Evolutionary conservation across 1,284 basidiomycete genomes (phyloP).

Genomic region (Apiotrichum veenhuisii): DNA sequence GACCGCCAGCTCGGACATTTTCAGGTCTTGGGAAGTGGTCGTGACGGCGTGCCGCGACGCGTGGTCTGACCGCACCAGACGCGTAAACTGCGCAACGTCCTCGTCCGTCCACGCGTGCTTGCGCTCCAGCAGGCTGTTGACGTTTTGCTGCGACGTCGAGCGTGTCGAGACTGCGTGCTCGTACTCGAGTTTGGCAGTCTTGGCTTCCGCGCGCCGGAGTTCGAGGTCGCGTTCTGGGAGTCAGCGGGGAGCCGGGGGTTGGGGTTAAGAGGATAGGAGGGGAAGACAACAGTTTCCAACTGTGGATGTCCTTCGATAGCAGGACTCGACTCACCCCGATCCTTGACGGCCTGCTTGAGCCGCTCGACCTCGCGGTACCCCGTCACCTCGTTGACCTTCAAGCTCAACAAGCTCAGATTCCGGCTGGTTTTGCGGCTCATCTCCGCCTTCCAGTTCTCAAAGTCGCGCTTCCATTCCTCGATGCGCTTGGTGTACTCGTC

Average conservation of each 20-base stretch:
- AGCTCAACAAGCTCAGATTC: constrained; percentile 67
- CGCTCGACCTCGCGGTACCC: constrained; percentile 86
- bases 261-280: no score
- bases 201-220: constrained; percentile 60
- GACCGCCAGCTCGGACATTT: constrained; percentile 67
- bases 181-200: constrained; percentile 67
- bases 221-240: constrained; percentile 41
- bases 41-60: constrained; percentile 71
- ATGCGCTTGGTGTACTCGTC: constrained; percentile 9
- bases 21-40: constrained; percentile 62
- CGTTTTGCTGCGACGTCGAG: constrained; percentile 75
- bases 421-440: constrained; percentile 33
- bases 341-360: constrained; percentile 56
- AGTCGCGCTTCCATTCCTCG: neutral
- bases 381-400: constrained; percentile 75
- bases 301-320: no score
- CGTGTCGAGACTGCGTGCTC: constrained; percentile 69
- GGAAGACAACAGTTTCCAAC: no score
- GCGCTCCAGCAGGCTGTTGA: constrained; percentile 84
- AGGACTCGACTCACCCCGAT: constrained; percentile 13
- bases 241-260: no score
- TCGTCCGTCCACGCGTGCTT: constrained; percentile 73
- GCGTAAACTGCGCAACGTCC: constrained; percentile 78
- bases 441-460: constrained; percentile 5
- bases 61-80: constrained; percentile 82